These are phyloP conservation scores for Paraleonurus japonicus DNA, from an alignment of 257 asterid genomes.

Conservation along the genomic window DNA sequence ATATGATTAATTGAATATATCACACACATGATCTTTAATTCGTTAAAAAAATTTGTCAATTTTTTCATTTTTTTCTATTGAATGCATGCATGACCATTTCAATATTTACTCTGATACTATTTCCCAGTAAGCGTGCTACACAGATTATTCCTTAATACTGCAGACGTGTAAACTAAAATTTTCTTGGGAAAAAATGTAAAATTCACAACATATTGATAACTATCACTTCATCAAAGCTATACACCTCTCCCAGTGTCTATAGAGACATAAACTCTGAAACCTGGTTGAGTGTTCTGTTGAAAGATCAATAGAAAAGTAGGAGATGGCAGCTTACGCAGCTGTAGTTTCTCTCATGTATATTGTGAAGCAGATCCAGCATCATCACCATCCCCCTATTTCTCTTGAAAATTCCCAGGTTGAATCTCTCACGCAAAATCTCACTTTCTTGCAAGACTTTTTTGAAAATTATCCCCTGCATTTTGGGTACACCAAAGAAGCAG, in stretches of 20 bases:
- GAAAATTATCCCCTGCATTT: neutral
- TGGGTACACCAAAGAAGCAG: neutral
- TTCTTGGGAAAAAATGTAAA: too few relatives aligned
- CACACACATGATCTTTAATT: too few relatives aligned
- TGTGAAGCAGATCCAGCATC: neutral
- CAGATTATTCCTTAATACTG: too few relatives aligned
- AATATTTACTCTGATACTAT: too few relatives aligned
- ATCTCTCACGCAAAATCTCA: neutral
- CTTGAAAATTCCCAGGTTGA: neutral
- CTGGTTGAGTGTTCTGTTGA: neutral
- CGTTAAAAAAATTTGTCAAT: too few relatives aligned
- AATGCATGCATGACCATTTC: too few relatives aligned
- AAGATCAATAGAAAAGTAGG: neutral
- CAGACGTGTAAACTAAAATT: too few relatives aligned
- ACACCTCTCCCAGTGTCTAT: neutral
- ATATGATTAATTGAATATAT: too few relatives aligned
- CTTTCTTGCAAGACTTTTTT: neutral
- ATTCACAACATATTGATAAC: too few relatives aligned
- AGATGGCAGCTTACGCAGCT: slow-evolving; percentile 11
- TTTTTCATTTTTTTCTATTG: too few relatives aligned
- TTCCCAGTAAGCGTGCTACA: too few relatives aligned
- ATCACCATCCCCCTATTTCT: neutral
- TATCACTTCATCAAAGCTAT: too few relatives aligned
- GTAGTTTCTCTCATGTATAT: neutral
- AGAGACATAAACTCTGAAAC: neutral